Percentiles rank a stretch among this genome's conserved stretches.
Conservation (phyloP, 1,284 basidiomycete species). For the Wolfiporia cocos region DNA sequence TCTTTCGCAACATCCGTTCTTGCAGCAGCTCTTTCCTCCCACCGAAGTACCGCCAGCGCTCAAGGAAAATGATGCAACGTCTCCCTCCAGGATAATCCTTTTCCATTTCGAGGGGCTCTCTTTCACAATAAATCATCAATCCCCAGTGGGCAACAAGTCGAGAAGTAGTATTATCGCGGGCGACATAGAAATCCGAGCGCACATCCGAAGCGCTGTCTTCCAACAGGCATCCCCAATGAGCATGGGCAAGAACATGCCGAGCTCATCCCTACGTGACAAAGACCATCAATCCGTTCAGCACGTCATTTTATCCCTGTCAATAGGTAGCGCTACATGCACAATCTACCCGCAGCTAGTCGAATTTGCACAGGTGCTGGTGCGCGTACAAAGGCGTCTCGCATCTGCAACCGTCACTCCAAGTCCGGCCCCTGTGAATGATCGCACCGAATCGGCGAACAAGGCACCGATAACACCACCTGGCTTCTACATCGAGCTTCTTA, state of each 20-base stretch:
- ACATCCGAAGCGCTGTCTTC: not conserved
- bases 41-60: not conserved
- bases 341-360: slow-evolving; percentile 1
- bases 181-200: not conserved
- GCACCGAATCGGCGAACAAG: not conserved
- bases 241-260: slow-evolving; percentile 1
- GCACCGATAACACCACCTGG: not conserved
- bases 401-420: not conserved
- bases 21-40: slow-evolving; percentile 20
- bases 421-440: not conserved
- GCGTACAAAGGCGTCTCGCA: not conserved
- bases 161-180: slow-evolving; percentile 3
- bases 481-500: slow-evolving; percentile 16
- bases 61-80: not conserved
- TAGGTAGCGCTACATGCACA: not conserved
- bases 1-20: slow-evolving; percentile 14
- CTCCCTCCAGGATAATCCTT: slow-evolving; percentile 1
- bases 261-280: slow-evolving; percentile 2
- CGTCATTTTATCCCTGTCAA: not conserved
- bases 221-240: not conserved
- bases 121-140: slow-evolving; percentile 2
- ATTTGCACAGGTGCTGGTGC: slow-evolving; percentile 4
- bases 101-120: not conserved
- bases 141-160: not conserved
- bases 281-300: not conserved